Evolutionary conservation across 2,329 filamentous ascomycete species (phyloP).

Genomic region (Cladosporium sp.): DNA sequence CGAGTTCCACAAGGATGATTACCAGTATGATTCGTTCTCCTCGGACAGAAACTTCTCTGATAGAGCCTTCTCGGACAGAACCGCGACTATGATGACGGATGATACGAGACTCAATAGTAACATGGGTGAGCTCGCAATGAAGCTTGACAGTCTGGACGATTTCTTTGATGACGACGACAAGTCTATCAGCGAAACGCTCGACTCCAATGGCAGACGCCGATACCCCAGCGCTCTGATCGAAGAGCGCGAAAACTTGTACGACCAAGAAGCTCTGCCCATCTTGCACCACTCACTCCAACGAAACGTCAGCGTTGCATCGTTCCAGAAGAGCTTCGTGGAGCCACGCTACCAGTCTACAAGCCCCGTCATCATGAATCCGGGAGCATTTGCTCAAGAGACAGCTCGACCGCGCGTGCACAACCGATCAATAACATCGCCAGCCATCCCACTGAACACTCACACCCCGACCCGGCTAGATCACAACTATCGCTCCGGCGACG

Average conservation of each 20-base stretch:
- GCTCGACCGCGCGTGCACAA: constrained; percentile 66
- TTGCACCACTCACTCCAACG: constrained; percentile 75
- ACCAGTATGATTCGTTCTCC: constrained; percentile 68
- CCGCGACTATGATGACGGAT: constrained; percentile 91
- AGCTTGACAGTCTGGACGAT: constrained; percentile 56
- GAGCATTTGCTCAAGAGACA: constrained; percentile 52
- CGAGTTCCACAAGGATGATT: constrained; percentile 90
- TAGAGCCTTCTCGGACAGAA: constrained; percentile 63
- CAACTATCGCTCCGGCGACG: constrained; percentile 74
- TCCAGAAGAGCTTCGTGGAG: constrained; percentile 87
- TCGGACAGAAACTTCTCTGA: constrained; percentile 16
- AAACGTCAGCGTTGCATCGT: constrained; percentile 70
- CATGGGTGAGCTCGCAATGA: constrained; percentile 75
- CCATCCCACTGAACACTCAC: constrained; percentile 39
- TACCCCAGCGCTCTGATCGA: constrained; percentile 42
- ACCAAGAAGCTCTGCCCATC: constrained; percentile 89
- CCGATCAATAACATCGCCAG: constrained; percentile 81
- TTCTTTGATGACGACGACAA: constrained; percentile 55
- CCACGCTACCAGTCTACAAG: constrained; percentile 52
- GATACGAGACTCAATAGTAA: constrained; percentile 68
- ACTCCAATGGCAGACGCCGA: constrained; percentile 22
- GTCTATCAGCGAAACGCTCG: constrained; percentile 20
- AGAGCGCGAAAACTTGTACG: constrained; percentile 79
- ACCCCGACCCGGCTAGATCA: constrained; percentile 50
- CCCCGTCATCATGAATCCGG: constrained; percentile 57